A percentile compares a stretch with the other conserved stretches of the same genome.
These are phyloP conservation scores for Malus orientalis DNA, from an alignment of 306 rosid species.

Conservation along the genomic window DNA sequence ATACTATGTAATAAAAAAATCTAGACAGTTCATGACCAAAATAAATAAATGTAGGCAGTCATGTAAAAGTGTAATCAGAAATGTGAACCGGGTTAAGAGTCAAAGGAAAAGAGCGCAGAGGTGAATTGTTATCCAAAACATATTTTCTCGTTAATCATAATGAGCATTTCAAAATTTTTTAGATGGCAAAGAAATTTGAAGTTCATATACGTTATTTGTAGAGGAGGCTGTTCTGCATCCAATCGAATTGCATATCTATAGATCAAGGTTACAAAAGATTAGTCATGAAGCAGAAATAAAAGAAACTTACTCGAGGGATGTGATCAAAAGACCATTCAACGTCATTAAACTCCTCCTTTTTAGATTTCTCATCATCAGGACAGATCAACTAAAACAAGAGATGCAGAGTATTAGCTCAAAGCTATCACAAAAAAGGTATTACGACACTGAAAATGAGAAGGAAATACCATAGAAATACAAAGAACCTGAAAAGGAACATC, in stretches of 20 bases:
- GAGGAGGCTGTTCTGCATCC: neutral
- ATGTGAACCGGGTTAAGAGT: neutral
- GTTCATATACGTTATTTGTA: neutral
- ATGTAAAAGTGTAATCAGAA: neutral
- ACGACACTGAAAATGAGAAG: neutral
- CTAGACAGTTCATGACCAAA: no score
- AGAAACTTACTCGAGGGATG: constrained; percentile 61
- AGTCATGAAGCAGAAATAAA: constrained; percentile 7
- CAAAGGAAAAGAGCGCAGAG: neutral
- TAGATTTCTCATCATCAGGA: constrained; percentile 28
- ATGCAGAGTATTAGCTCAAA: constrained; percentile 11
- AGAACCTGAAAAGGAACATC: neutral
- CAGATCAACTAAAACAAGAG: constrained; percentile 45
- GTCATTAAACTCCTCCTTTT: constrained; percentile 75
- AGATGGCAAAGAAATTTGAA: neutral
- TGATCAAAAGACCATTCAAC: constrained; percentile 74
- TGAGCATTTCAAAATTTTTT: neutral
- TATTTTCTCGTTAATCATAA: neutral
- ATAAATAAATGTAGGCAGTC: neutral
- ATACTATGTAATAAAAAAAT: neutral
- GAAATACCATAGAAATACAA: neutral
- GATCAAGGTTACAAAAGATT: neutral
- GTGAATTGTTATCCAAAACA: neutral
- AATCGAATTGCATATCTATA: neutral
- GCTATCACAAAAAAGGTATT: constrained; percentile 5